Base-by-base conservation (phyloP, 805 yeast species). In the Yamadazyma tumulicola region DNA sequence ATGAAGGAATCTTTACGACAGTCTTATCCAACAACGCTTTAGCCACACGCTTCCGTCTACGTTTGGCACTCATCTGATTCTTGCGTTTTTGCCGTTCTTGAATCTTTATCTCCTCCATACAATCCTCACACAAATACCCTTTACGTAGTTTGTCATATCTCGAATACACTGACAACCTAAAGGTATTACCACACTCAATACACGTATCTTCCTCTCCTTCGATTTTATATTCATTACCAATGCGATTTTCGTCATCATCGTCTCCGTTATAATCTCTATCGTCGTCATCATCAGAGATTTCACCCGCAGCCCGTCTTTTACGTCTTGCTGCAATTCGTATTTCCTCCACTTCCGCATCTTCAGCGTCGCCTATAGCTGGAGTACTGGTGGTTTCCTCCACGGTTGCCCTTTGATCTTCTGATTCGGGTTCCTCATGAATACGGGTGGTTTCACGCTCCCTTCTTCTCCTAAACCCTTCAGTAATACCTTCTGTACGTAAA, bases 401-500 rank as follows among this genome's bases (percentile, higher is more conserved):
- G 5, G 19, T 15, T 11, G 15, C 18, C 14, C 27, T 24, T 6
- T 7, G 6, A 15, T 10, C n/a, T 26, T 24, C 27, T 6, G 6
- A 8, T 12, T 24, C 27, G 6, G 27, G 27, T 12, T 13, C 19
- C 8, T 25, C 27, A 25, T 7, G 13, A 26, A 10, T 5, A n/a
- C 20, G 26, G 4, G 27, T 33, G 15, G 19, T 35, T 19, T 34
- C 47, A 13, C 43, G 30, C 19, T 28, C 39, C 17, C 37, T 40
- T 37, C 67, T 48, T 38, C 55, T 62, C 51, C 88, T 69, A 53
- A 87, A 87, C 26, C 77, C 79, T 38, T 79, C 87, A 1, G 96
- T 83, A 60, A 89, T 89, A 22, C 97, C 97, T 57, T 88, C 95
- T 37, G 83, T 86, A 32, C 88, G 69, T 41, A 89, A 69, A 51